Base-by-base conservation (phyloP, 495 filamentous ascomycete genomes). In the Melanomma pulvis-pyrius region DNA sequence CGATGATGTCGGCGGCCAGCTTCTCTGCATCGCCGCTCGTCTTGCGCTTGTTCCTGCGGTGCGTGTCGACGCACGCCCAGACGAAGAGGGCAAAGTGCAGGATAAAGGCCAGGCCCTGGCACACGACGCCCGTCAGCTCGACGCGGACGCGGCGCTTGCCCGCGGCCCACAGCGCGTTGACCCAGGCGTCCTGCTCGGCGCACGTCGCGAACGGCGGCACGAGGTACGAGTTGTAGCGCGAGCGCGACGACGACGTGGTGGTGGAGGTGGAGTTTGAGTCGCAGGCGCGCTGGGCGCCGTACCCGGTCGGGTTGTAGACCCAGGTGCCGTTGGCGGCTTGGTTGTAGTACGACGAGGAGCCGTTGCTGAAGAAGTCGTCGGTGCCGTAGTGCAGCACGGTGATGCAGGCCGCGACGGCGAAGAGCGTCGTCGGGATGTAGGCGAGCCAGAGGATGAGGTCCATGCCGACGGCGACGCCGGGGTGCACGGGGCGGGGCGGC, bases 381-480 rank as follows among this genome's bases (percentile, higher is more conserved):
- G 1, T 15, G 17, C 65, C 71, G 25, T 57, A 69, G 2, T 12
- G 9, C 22, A 36, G 26, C 15, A 71, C 47, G 15, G 19, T 60
- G 1, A 52, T 29, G 17, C 52, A 49, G 24, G 39, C 52, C 1
- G 53, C 29, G n/a, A 52, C 36, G 0, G 67, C 67, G 24, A 75
- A 69, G 3, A 55, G 21, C 6, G 58, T 71, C 0, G 68, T 74
- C 7, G 68, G 58, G 4, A 70, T 51, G 22, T 74, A 61, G 2
- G 60, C 70, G 5, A 78, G 69, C 74, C 74, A 74, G 29, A 78
- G 67, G 19, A 78, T 25, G 3, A 77, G 68, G 50, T 78, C 74
- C 51, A 75, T 68, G 41, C 68, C 73, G 6, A 77, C 73, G 12
- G 66, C 72, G 1, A 65, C 72, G 25, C 74, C 73, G 9, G 75